phyloP scores from a whole-genome alignment of 2,329 filamentous ascomycete genomes.

The Trematosphaeria pertusa region DNA sequence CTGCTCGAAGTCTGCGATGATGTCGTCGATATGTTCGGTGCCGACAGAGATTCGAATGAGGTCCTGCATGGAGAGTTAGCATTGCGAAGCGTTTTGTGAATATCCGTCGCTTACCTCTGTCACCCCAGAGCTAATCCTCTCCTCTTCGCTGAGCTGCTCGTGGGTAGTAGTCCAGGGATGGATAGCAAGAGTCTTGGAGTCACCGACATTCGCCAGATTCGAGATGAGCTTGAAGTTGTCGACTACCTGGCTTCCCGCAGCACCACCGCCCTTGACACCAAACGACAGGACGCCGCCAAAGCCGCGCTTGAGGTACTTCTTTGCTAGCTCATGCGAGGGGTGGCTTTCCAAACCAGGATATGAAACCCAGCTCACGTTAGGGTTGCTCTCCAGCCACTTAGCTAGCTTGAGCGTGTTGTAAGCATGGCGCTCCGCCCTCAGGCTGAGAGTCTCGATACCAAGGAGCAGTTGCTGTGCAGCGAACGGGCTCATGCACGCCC shows the following conservation, averaged over 20 bases:
- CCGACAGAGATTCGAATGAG: conserved; percentile 95
- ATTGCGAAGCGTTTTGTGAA: not conserved
- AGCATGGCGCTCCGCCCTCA: conserved; percentile 86
- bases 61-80: conserved; percentile 62
- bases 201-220: conserved; percentile 94
- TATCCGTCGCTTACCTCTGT: conserved; percentile 64
- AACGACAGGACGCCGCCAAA: conserved; percentile 93
- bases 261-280: conserved; percentile 86
- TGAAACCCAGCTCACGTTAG: conserved; percentile 89
- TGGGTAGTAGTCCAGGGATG: conserved; percentile 97
- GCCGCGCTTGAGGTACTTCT: conserved; percentile 84
- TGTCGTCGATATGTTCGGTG: conserved; percentile 96
- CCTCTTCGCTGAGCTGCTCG: conserved; percentile 84
- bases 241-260: conserved; percentile 85
- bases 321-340: conserved; percentile 77
- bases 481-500: conserved; percentile 84
- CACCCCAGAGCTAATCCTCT: conserved; percentile 80
- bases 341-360: conserved; percentile 90
- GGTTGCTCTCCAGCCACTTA: conserved; percentile 80
- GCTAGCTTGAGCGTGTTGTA: conserved; percentile 83
- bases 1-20: conserved; percentile 94
- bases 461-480: conserved; percentile 90
- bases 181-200: conserved; percentile 93
- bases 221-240: conserved; percentile 95
- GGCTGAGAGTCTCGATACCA: conserved; percentile 86